These are phyloP conservation scores for Hyaloscypha variabilis DNA, from an alignment of 495 filamentous ascomycete species.

Conservation along the genomic window DNA sequence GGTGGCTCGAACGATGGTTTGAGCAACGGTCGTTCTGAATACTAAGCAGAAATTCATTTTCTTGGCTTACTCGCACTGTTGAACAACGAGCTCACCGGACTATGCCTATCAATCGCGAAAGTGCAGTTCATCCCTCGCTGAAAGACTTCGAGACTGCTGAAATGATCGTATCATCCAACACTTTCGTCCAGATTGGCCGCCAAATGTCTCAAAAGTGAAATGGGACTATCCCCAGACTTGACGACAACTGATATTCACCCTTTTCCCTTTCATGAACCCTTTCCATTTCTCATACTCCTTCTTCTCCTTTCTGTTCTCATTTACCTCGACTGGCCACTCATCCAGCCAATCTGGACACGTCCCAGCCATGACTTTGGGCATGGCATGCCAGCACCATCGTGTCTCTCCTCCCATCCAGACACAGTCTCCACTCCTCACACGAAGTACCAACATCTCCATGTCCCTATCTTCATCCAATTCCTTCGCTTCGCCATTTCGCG, in stretches of 20 bases:
- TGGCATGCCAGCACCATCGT: conserved; percentile 91
- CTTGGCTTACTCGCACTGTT: too few species aligned
- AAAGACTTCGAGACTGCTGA: too few species aligned
- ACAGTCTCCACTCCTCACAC: conserved; percentile 78
- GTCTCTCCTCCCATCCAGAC: conserved; percentile 81
- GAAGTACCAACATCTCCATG: conserved; percentile 39
- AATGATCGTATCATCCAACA: too few species aligned
- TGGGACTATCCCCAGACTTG: conserved; percentile 61
- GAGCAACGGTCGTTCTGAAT: too few species aligned
- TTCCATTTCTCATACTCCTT: conserved; percentile 62
- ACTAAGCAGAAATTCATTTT: too few species aligned
- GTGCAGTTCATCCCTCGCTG: too few species aligned
- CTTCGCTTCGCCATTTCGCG: conserved; percentile 51
- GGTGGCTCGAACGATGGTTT: too few species aligned
- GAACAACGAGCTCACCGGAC: too few species aligned
- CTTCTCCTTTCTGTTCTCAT: conserved; percentile 20
- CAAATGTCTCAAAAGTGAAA: too few species aligned
- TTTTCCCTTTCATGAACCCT: conserved; percentile 82
- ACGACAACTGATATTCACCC: conserved; percentile 88
- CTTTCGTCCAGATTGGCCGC: too few species aligned
- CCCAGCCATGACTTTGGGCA: conserved; percentile 75
- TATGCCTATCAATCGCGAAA: too few species aligned
- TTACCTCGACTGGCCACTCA: conserved; percentile 65
- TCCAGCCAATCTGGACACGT: conserved; percentile 78
- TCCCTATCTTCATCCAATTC: conserved; percentile 35